Conservation (phyloP, 2,329 filamentous ascomycete genomes). For the Phialocephala sp. region DNA sequence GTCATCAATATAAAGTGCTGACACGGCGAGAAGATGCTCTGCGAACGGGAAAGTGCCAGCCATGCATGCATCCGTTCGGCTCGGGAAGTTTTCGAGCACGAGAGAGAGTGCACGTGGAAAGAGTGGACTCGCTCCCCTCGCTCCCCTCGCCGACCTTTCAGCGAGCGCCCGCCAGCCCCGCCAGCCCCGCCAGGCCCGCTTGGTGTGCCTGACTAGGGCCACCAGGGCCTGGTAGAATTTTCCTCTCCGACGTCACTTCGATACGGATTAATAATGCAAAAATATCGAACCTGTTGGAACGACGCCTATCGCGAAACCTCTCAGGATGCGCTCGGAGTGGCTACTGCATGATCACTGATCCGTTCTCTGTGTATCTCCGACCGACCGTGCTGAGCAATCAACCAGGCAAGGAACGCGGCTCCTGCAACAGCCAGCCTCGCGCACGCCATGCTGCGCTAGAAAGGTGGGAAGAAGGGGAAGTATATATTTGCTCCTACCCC, state of each 20-base stretch:
- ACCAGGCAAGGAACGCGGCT: background rate
- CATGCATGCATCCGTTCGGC: background rate
- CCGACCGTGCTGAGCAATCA: background rate
- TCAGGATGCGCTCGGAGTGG: too few relatives aligned
- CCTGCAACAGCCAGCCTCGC: slow-evolving; percentile 2
- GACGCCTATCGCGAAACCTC: too few relatives aligned
- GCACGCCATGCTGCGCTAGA: background rate
- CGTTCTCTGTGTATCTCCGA: background rate
- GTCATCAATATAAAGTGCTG: slow-evolving; percentile 9
- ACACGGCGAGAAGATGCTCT: background rate
- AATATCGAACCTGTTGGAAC: too few relatives aligned
- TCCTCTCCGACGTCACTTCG: too few relatives aligned
- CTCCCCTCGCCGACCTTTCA: background rate
- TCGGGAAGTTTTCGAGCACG: background rate
- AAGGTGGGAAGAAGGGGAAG: background rate
- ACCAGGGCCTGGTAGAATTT: background rate
- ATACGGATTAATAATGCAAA: too few relatives aligned
- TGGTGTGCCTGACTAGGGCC: background rate
- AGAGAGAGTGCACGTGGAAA: background rate
- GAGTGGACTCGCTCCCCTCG: too few relatives aligned
- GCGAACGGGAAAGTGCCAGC: background rate
- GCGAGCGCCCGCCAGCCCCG: background rate
- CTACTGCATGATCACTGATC: background rate
- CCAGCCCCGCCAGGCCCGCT: background rate
- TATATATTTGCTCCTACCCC: slow-evolving; percentile 2